phyloP scores from a whole-genome alignment of 768 basidiomycete species.

The Lactarius tabidus region DNA sequence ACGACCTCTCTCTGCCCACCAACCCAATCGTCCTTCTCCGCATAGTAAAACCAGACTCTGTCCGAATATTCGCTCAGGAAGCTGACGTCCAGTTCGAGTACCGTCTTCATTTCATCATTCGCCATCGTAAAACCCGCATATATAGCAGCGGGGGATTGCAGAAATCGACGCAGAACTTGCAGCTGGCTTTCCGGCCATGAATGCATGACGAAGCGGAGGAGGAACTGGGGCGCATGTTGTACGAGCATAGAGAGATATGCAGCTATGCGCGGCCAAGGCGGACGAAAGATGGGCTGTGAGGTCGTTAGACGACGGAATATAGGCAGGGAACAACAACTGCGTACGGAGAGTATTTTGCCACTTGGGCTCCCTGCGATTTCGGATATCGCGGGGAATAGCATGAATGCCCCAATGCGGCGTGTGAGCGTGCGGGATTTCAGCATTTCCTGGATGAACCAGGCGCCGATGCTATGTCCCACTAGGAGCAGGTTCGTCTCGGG shows the following conservation, averaged over 20 bases:
- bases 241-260: conserved; percentile 43
- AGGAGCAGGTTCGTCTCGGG: conserved; percentile 41
- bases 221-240: conserved; percentile 37
- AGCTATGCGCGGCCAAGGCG: conserved; percentile 43
- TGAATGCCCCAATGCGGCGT: conserved; percentile 39
- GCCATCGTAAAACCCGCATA: conserved; percentile 57
- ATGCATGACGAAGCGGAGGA: conserved; percentile 44
- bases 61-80: conserved; percentile 40
- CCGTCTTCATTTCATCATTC: conserved; percentile 61
- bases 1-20: conserved; percentile 49
- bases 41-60: conserved; percentile 54
- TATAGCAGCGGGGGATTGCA: conserved; percentile 50
- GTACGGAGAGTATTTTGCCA: conserved; percentile 53
- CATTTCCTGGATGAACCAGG: conserved; percentile 41
- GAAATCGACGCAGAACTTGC: conserved; percentile 43
- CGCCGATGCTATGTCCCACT: conserved; percentile 65
- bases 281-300: conserved; percentile 44
- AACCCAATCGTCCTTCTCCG: conserved; percentile 64
- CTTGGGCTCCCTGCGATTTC: conserved; percentile 63
- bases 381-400: conserved; percentile 69
- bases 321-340: conserved; percentile 27
- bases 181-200: conserved; percentile 50
- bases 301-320: neutral
- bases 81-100: conserved; percentile 48
- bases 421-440: conserved; percentile 45